Evolutionary conservation across 2,329 filamentous ascomycete species (phyloP).

Genomic region (Phyllosticta citriasiana): DNA sequence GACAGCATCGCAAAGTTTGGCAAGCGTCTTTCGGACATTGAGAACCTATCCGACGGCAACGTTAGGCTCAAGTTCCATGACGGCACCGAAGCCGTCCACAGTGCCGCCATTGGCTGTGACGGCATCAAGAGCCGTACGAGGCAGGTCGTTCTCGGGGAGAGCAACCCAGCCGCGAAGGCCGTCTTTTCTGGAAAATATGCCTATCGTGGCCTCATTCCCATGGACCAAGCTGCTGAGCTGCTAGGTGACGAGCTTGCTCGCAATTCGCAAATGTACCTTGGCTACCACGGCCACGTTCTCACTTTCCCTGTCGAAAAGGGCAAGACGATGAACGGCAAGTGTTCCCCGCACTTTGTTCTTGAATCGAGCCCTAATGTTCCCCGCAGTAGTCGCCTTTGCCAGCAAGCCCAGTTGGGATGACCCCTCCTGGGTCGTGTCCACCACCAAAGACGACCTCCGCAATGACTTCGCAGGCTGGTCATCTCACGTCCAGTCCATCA

Average conservation of each 20-base stretch:
- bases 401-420: constrained; percentile 34
- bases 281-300: constrained; percentile 47
- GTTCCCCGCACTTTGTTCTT: not conserved
- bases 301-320: constrained; percentile 53
- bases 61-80: constrained; percentile 34
- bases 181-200: constrained; percentile 50
- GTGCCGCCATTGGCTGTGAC: constrained; percentile 50
- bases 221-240: constrained; percentile 40
- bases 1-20: constrained; percentile 28
- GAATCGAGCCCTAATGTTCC: not conserved
- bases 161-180: constrained; percentile 35
- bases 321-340: constrained; percentile 43
- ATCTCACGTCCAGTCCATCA: constrained; percentile 25
- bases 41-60: constrained; percentile 18
- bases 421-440: constrained; percentile 31
- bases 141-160: constrained; percentile 40
- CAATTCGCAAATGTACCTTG: constrained; percentile 48
- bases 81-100: constrained; percentile 33
- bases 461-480: constrained; percentile 36
- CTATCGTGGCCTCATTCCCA: constrained; percentile 53
- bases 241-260: constrained; percentile 41
- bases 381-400: constrained; percentile 36
- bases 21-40: constrained; percentile 26
- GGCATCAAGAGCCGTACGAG: constrained; percentile 52
- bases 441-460: constrained; percentile 32